These are phyloP conservation scores for Tricholoma sp. DNA, from an alignment of 768 basidiomycete species.

Conservation along the genomic window DNA sequence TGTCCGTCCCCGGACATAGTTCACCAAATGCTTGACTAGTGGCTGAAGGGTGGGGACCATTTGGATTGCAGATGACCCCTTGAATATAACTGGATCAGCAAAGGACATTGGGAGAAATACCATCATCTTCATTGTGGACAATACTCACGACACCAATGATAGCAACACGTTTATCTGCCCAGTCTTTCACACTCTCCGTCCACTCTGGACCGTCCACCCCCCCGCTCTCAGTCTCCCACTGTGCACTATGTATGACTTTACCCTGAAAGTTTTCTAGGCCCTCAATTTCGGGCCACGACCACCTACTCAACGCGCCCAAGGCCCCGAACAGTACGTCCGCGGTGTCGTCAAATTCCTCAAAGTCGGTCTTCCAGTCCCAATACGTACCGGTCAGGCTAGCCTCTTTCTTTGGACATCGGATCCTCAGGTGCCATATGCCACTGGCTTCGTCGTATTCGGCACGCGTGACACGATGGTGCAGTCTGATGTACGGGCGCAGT, in stretches of 20 bases:
- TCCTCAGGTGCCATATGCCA: slow-evolving; percentile 53
- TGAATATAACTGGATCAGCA: background rate
- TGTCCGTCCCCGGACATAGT: slow-evolving; percentile 57
- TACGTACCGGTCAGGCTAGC: slow-evolving; percentile 13
- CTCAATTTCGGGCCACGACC: slow-evolving; percentile 64
- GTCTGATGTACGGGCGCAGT: slow-evolving; percentile 46
- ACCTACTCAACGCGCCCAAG: slow-evolving; percentile 48
- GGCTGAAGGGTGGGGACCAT: slow-evolving; percentile 55
- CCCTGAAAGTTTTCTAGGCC: slow-evolving; percentile 56
- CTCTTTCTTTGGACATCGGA: slow-evolving; percentile 28
- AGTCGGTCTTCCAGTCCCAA: slow-evolving; percentile 20
- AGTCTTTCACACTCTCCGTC: slow-evolving; percentile 41
- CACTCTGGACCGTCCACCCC: slow-evolving; percentile 24
- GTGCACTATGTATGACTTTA: slow-evolving; percentile 56
- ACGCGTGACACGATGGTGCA: slow-evolving; percentile 48
- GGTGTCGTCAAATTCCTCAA: slow-evolving; percentile 45
- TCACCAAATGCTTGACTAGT: slow-evolving; percentile 40
- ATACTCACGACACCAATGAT: slow-evolving; percentile 57
- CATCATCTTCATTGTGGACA: background rate
- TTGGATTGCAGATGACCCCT: slow-evolving; percentile 64
- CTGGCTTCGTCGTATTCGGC: slow-evolving; percentile 45
- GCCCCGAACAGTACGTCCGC: slow-evolving; percentile 56
- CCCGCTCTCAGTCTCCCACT: slow-evolving; percentile 43
- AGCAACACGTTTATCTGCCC: slow-evolving; percentile 49
- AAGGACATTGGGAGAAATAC: background rate